Evolutionary conservation across 441 rosid genomes (phyloP).

Genomic region (Syzygium malaccense): DNA sequence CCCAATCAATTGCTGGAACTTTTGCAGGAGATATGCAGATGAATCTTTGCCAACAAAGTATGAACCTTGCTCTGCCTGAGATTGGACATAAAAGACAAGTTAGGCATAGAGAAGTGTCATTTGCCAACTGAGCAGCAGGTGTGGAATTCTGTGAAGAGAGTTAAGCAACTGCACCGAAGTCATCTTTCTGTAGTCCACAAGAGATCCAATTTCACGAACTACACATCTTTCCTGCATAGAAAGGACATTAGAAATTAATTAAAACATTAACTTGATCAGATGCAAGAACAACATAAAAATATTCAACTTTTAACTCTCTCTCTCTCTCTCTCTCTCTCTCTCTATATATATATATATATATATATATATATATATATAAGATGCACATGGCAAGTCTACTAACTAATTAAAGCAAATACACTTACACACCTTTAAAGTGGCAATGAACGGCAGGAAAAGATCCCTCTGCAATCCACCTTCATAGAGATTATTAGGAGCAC

Average conservation of each 20-base stretch:
- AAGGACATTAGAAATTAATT: neutral
- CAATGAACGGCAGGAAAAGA: constrained; percentile 90
- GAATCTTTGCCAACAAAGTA: constrained; percentile 69
- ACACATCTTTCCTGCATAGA: constrained; percentile 61
- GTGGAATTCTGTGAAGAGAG: neutral
- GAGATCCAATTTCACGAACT: constrained; percentile 83
- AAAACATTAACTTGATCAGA: neutral
- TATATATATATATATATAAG: neutral
- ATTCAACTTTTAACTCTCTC: neutral
- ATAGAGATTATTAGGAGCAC: constrained; percentile 89
- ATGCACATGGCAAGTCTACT: neutral
- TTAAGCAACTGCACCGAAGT: constrained; percentile 48
- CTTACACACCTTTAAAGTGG: constrained; percentile 60
- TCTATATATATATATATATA: no score
- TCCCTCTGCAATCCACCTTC: constrained; percentile 96
- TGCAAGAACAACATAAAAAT: neutral
- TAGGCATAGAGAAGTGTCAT: neutral
- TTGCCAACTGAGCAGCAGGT: neutral
- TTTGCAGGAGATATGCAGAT: constrained; percentile 46
- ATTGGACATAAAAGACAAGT: constrained; percentile 4
- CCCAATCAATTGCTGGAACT: constrained; percentile 64
- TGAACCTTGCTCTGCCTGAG: constrained; percentile 90
- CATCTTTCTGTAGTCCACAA: constrained; percentile 78
- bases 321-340: neutral
- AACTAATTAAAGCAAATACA: neutral